These are phyloP conservation scores for Aphanocladium album DNA, from an alignment of 2,329 filamentous ascomycete genomes.

Conservation along the genomic window DNA sequence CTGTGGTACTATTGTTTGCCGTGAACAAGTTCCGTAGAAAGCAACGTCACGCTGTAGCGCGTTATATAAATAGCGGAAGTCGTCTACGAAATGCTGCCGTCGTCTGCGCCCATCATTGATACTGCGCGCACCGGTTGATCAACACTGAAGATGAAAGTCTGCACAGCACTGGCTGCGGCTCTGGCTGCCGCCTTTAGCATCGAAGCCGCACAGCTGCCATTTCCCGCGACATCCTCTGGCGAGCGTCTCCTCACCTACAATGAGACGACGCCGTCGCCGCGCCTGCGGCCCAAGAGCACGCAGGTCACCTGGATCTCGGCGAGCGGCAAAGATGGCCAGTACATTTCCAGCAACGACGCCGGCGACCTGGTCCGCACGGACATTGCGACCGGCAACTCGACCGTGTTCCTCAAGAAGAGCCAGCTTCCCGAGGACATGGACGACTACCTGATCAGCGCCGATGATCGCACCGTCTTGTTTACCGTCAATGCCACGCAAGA, in stretches of 20 bases:
- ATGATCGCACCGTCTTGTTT: slow-evolving; percentile 55
- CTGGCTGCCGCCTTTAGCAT: background rate
- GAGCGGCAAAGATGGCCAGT: slow-evolving; percentile 56
- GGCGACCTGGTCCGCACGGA: slow-evolving; percentile 57
- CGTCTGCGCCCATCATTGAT: background rate
- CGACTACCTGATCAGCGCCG: slow-evolving; percentile 58
- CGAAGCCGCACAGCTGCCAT: background rate
- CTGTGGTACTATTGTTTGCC: background rate
- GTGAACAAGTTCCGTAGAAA: background rate
- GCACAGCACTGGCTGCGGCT: background rate
- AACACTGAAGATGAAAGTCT: background rate
- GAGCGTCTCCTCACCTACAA: slow-evolving; percentile 55
- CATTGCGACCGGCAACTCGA: slow-evolving; percentile 50
- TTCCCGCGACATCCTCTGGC: slow-evolving; percentile 46
- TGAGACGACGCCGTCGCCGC: slow-evolving; percentile 46
- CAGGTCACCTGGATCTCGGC: slow-evolving; percentile 51
- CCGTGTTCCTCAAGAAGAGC: slow-evolving; percentile 52
- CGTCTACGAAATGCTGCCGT: background rate
- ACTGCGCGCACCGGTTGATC: too few relatives aligned
- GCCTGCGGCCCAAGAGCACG: slow-evolving; percentile 40
- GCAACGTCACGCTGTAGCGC: background rate
- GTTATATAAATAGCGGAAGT: background rate
- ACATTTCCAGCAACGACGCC: slow-evolving; percentile 46
- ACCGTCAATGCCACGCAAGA: slow-evolving; percentile 63
- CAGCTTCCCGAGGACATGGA: slow-evolving; percentile 50